phyloP scores from a whole-genome alignment of 1,139 yeast genomes.

The Taiozyma sp. region DNA sequence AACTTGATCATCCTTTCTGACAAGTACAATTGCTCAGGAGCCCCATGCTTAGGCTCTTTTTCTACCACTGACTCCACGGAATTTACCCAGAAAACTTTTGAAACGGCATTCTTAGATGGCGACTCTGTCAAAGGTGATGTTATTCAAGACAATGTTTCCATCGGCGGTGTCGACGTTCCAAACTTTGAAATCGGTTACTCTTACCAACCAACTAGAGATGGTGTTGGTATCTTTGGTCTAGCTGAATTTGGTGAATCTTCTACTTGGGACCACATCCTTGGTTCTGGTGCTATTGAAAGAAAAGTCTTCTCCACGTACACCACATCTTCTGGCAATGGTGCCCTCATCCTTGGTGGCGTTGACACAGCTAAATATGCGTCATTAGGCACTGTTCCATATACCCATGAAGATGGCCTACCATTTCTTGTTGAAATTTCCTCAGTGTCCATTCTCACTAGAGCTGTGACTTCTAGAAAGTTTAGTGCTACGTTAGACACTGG shows the following conservation, averaged over 20 bases:
- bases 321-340: conserved; percentile 34
- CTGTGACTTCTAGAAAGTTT: conserved; percentile 1
- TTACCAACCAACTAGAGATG: conserved; percentile 1
- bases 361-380: conserved; percentile 44
- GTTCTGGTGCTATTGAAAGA: conserved; percentile 6
- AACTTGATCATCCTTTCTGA: conserved; percentile 46
- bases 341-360: conserved; percentile 53
- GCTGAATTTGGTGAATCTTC: conserved; percentile 1
- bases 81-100: conserved; percentile 3
- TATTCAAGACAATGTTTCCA: conserved; percentile 12
- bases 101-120: conserved; percentile 15
- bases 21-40: conserved; percentile 3
- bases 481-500: conserved; percentile 17
- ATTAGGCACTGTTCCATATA: conserved; percentile 8
- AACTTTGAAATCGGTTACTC: conserved; percentile 6
- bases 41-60: conserved; percentile 38
- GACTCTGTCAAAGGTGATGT: conserved; percentile 10
- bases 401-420: neutral
- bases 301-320: conserved; percentile 10
- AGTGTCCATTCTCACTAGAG: conserved; percentile 8
- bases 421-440: conserved; percentile 7
- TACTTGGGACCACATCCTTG: neutral
- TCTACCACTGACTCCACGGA: conserved; percentile 36
- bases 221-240: conserved; percentile 12
- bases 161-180: conserved; percentile 8